Conservation (phyloP, 2,329 filamentous ascomycete genomes). For the Colletotrichum tabaci region DNA sequence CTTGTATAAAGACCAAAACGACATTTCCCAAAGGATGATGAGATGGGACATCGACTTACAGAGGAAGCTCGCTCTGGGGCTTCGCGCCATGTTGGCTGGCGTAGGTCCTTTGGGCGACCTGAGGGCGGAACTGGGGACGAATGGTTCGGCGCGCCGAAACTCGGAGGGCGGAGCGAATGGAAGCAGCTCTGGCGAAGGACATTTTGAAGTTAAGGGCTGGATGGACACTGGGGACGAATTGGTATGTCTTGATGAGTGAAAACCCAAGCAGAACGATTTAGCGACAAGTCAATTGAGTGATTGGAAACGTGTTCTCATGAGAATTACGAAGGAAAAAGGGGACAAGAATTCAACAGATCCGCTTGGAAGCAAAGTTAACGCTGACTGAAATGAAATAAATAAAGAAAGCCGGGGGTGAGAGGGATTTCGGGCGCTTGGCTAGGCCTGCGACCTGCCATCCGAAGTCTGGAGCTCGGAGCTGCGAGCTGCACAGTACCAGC, state of each 20-base stretch:
- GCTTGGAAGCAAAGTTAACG: constrained; percentile 23
- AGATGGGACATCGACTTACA: constrained; percentile 11
- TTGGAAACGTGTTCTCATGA: constrained; percentile 20
- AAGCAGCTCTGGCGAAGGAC: constrained; percentile 36
- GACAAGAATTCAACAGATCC: constrained; percentile 1
- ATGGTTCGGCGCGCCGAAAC: constrained; percentile 38
- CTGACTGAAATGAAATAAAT: no score
- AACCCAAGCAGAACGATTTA: neutral
- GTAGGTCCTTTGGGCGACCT: constrained; percentile 37
- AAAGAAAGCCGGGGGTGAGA: constrained; percentile 20
- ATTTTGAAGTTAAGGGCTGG: neutral
- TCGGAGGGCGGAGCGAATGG: constrained; percentile 39
- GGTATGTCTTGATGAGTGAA: neutral
- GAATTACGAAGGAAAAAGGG: neutral
- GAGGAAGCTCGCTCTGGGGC: constrained; percentile 38
- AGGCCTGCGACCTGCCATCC: constrained; percentile 39
- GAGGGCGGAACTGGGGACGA: constrained; percentile 36
- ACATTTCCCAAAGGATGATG: neutral
- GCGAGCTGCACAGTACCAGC: constrained; percentile 30
- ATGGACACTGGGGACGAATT: neutral
- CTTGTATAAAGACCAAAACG: neutral
- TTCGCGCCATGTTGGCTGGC: constrained; percentile 41
- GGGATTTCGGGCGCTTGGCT: constrained; percentile 4
- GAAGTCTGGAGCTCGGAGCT: constrained; percentile 42
- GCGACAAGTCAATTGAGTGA: constrained; percentile 14